Percentiles rank a stretch among this genome's conserved stretches.
phyloP scores from a whole-genome alignment of 148 eudicot species.

The Persicaria maculosa region DNA sequence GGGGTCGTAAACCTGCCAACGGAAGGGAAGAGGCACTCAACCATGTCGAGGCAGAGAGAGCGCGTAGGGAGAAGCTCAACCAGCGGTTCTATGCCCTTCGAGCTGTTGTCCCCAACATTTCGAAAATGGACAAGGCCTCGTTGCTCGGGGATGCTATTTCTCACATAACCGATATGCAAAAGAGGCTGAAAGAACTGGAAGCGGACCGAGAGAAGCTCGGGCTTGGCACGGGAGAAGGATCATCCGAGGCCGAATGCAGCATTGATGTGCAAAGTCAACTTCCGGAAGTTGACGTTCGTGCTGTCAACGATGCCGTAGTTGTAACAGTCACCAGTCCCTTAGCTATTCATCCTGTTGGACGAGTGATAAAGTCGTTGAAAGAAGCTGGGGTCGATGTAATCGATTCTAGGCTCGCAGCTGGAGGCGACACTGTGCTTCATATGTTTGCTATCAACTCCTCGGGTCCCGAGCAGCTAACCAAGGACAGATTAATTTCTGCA shows the following conservation, averaged over 20 bases:
- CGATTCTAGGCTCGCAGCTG: conserved; percentile 40
- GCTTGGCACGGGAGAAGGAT: conserved; percentile 13
- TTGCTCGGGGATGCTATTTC: conserved; percentile 47
- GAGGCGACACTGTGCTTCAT: conserved; percentile 43
- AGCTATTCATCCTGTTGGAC: conserved; percentile 45
- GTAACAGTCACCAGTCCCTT: conserved; percentile 44
- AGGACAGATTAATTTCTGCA: conserved; percentile 46
- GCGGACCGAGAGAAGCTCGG: conserved; percentile 26
- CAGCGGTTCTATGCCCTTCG: conserved; percentile 42
- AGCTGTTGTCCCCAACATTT: conserved; percentile 50
- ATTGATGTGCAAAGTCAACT: conserved; percentile 17
- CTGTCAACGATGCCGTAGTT: conserved; percentile 27
- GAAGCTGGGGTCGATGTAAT: conserved; percentile 29
- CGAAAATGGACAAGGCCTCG: conserved; percentile 65
- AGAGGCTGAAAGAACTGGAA: conserved; percentile 50
- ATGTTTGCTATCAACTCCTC: conserved; percentile 48
- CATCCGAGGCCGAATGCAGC: conserved; percentile 20
- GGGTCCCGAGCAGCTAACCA: conserved; percentile 45
- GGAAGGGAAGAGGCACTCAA: conserved; percentile 60
- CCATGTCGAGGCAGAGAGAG: conserved; percentile 57
- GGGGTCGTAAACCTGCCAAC: conserved; percentile 62
- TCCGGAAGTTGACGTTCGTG: conserved; percentile 34
- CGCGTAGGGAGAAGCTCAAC: conserved; percentile 51
- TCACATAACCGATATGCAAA: conserved; percentile 49
- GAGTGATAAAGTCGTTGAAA: conserved; percentile 38